Evolutionary conservation across 495 filamentous ascomycete genomes (phyloP), one percentile per base, ranked within the genome.

Genomic region (Penicillium fimorum): DNA sequence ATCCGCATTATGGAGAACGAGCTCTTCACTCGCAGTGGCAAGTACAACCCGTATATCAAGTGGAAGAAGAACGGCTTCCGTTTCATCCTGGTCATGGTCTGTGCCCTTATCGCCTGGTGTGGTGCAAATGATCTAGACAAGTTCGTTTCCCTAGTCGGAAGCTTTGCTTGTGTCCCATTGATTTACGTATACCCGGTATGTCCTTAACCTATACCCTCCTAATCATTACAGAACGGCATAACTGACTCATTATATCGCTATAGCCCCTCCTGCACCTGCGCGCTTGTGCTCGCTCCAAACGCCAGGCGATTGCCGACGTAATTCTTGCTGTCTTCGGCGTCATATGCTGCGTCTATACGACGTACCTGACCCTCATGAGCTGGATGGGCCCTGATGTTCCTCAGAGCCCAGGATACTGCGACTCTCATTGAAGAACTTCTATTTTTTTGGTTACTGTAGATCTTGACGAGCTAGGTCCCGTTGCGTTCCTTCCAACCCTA

Each of bases 51-150:
- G 1, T 87, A 84, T 50, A 96, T 97, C 78, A 98, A 98, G 75
- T 97, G 93, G 93, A 87, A 95, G 80, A 98, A 98, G 84, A 98
- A 98, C 62, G 76, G 85, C 51, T 97, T 94, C 77, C 87, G 94
- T 33, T 97, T 97, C 75, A 84, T 92, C 63, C 82, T 96, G 40
- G 94, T 97, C 51, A 81, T 88, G 59, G 65, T 92, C 32, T 97
- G 92, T 65, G 89, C 92, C 3, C 63, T 88, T 40, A 86, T 97
- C 58, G 92, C 92, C 1, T 97, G 92, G 92, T 84, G 84, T 55
- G 94, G 94, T 50, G 92, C 94, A 4, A 88, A 90, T 59, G 87
- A 97, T 75, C 78, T 98, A 53, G 94, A 98, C 74, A 97, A 97
- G 70, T 97, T 98, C 68, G 94, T 98, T 18, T 87, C 91, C 15